Evolutionary conservation across 257 asterid genomes (phyloP), one percentile per base, ranked within the genome.

Genomic region (Solanum pinnatisectum): DNA sequence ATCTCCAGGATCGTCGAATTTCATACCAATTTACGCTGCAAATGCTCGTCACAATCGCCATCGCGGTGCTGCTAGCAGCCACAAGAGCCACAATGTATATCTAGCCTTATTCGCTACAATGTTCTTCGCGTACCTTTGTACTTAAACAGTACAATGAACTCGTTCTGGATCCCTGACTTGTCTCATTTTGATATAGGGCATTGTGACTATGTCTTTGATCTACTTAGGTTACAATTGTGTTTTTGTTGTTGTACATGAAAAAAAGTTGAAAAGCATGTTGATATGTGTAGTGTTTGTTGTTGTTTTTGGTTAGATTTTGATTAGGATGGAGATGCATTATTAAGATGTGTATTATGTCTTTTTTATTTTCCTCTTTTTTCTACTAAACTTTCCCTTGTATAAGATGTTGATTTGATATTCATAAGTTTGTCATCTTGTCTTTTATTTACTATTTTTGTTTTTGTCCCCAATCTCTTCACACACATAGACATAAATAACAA

Each of bases 1-100:
- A 76, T 39, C 84, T 39, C 93, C 25, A 18, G 92, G 95, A 39
- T 93, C 94, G 4, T 88, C 92, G 23, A 89, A 85, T 30, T 90
- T 73, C 25, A 85, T 90, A 33, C 94, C 94, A 27, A 1, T 86
- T 23, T 89, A 90, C 63, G 89, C 88, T 12, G 90, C 90, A 52
- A 91, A 83, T 56, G 88, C 74, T 67, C 90, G 83, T 89, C 94
- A 42, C 73, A 37, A 70, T 49, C 49, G 4, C 63, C 94, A 90
- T 68, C 91, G 30, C 23, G 68, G 88, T 22, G 93, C 92, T 33
- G 95, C 90, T 39, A 84, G 33, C 85, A 22, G 77, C 78, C 37
- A 35, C 76, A 23, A 46, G 8, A 59, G 78, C 73, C 78, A 30
- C 40, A n/a, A 49, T 8, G 63, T 59, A 42, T 39, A 83, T 18